Evolutionary conservation across 768 basidiomycete genomes (phyloP).

Genomic region (Lentinula edodes): DNA sequence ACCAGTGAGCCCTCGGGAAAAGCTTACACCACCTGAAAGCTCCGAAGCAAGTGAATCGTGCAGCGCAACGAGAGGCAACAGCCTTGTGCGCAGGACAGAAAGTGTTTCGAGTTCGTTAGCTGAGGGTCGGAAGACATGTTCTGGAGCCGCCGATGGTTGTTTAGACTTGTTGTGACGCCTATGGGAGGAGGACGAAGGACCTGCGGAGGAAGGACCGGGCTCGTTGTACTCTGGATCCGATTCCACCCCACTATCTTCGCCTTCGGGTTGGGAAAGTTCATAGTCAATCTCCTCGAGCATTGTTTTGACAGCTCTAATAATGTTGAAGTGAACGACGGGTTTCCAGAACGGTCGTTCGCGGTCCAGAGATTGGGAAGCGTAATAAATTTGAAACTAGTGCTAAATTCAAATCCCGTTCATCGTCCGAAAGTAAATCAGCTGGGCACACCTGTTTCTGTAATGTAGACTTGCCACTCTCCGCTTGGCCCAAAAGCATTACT

Average conservation of each 20-base stretch:
- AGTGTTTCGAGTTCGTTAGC: slow-evolving; percentile 31
- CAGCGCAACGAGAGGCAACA: slow-evolving; percentile 60
- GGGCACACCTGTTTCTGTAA: slow-evolving; percentile 57
- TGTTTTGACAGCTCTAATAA: slow-evolving; percentile 73
- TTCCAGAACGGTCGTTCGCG: slow-evolving; percentile 71
- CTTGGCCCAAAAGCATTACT: slow-evolving; percentile 76
- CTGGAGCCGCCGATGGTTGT: not conserved
- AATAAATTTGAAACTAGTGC: slow-evolving; percentile 64
- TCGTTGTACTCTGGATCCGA: slow-evolving; percentile 2
- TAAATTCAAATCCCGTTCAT: not conserved
- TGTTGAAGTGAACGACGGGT: slow-evolving; percentile 78
- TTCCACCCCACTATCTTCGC: slow-evolving; percentile 6
- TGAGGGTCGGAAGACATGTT: not conserved
- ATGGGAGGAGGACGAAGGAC: slow-evolving; percentile 12
- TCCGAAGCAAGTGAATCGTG: slow-evolving; percentile 67
- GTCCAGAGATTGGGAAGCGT: slow-evolving; percentile 66
- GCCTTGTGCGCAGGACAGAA: slow-evolving; percentile 42
- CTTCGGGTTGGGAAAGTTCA: slow-evolving; percentile 33
- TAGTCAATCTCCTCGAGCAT: slow-evolving; percentile 68
- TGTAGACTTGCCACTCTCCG: slow-evolving; percentile 80
- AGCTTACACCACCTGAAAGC: slow-evolving; percentile 57
- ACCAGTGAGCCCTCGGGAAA: slow-evolving; percentile 54
- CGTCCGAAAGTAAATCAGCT: not conserved
- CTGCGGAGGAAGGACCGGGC: slow-evolving; percentile 13
- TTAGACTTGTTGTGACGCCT: not conserved